phyloP scores from a whole-genome alignment of 2,329 filamentous ascomycete genomes.

The Myriosclerotinia scirpicola region DNA sequence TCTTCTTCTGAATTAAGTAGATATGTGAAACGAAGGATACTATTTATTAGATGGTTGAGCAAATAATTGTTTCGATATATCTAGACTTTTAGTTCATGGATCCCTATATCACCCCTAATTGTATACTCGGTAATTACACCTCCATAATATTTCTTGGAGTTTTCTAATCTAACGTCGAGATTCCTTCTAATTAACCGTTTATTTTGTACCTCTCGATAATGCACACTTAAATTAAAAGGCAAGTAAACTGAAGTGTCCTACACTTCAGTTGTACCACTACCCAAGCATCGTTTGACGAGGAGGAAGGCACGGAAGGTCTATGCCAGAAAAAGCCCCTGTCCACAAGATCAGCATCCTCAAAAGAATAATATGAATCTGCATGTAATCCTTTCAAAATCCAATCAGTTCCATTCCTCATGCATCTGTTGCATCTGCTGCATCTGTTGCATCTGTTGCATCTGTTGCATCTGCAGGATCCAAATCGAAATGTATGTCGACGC shows the following conservation, averaged over 20 bases:
- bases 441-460: neutral
- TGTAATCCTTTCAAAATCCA: neutral
- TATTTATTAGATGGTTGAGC: too few relatives aligned
- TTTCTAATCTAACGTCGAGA: neutral
- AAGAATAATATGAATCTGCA: neutral
- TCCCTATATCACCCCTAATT: too few relatives aligned
- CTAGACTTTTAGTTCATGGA: too few relatives aligned
- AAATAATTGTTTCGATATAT: too few relatives aligned
- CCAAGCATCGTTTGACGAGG: neutral
- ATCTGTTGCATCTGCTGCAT: conserved; percentile 10
- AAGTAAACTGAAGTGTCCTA: neutral
- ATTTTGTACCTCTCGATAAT: neutral
- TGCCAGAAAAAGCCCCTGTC: neutral
- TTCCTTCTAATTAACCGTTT: neutral
- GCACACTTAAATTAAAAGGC: conserved; percentile 9
- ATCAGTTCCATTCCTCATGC: neutral
- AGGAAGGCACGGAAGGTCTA: neutral
- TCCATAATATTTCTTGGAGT: too few relatives aligned
- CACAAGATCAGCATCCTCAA: neutral
- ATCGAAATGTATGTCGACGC: neutral
- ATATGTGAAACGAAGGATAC: too few relatives aligned
- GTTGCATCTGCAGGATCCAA: conserved; percentile 10
- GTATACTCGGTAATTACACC: too few relatives aligned
- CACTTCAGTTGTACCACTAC: neutral
- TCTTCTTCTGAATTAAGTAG: too few relatives aligned